Base-by-base conservation (phyloP, 75 land plant species). In the Cunninghamia lanceolata region DNA sequence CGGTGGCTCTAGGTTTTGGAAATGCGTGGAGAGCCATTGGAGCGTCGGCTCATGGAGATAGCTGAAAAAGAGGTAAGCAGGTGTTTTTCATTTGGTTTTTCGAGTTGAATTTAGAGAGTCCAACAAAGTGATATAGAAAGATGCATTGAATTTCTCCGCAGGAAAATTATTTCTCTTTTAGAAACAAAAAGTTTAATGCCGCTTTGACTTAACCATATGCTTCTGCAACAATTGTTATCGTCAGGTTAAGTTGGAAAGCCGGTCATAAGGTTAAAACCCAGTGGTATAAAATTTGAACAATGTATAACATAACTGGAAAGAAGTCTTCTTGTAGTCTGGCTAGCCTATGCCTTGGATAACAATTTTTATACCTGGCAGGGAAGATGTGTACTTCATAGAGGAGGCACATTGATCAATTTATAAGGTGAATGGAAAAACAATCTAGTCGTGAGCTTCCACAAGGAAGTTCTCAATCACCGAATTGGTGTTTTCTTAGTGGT, bases 11-110 rank as follows among this genome's bases (percentile, higher is more conserved):
- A 95, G 97, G 97, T 95, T 14, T 84, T 96, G 90, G 89, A 95
- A 81, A 86, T 93, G 89, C 84, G 91, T 82, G 98, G 98, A 34
- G 90, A 94, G 82, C 92, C 90, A 87, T 92, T 96, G 43, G 95
- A 93, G 89, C 82, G 87, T 52, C 88, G 86, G 38, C 91, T 96
- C 39, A 85, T 96, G 46, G 91, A 95, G 74, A 89, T 93, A 75
- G 99, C 97, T 0, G 87, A 87, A 47, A 81, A 85, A 43, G 90
- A 96, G 94, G 99, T 94, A 87, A 66, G 54, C 35, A 63, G 28
- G 28, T 5, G 47, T 15, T 78, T 38, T 63, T 43, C 83, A 83
- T 4, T 8, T 17, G 34, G 28, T n/a, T 14, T 50, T 81, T 52
- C 56, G 8, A 2, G n/a, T 56, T 43, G 15, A 40, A 32, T 4